Conservation (phyloP, 768 basidiomycete genomes). For the Exidia glandulosa region DNA sequence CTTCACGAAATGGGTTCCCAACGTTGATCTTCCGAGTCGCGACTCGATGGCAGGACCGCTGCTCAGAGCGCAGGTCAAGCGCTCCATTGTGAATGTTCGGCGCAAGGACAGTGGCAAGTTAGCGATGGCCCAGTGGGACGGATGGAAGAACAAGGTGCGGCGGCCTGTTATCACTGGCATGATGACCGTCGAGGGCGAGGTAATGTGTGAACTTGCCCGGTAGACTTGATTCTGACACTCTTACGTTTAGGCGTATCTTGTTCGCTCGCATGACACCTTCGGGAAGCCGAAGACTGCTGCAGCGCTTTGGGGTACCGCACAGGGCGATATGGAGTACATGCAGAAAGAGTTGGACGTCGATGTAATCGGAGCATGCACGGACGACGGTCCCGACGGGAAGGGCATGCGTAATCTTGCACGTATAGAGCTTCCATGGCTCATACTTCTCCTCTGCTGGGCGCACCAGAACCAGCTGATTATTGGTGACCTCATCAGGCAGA, state of each 20-base stretch:
- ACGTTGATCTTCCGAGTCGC: neutral
- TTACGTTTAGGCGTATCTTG: neutral
- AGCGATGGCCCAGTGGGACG: neutral
- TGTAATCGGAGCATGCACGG: neutral
- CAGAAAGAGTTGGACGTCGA: neutral
- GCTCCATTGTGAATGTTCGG: neutral
- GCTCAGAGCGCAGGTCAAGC: neutral
- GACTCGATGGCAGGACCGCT: neutral
- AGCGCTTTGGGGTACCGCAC: neutral
- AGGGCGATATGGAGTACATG: neutral
- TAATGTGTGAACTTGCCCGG: neutral
- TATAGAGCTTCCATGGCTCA: slow-evolving; percentile 1
- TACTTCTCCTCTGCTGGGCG: slow-evolving; percentile 16
- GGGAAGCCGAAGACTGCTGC: neutral
- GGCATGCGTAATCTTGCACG: neutral
- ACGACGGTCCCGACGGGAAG: neutral
- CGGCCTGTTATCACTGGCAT: neutral
- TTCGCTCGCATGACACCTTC: neutral
- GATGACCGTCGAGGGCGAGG: neutral
- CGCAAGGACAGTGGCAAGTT: neutral
- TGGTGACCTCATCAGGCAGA: slow-evolving; percentile 21
- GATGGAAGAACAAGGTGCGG: neutral
- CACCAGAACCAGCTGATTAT: slow-evolving; percentile 26
- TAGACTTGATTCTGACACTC: neutral
- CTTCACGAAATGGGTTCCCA: neutral